Conservation (phyloP, 2,329 filamentous ascomycete genomes). For the Basipetospora chlamydospora region DNA sequence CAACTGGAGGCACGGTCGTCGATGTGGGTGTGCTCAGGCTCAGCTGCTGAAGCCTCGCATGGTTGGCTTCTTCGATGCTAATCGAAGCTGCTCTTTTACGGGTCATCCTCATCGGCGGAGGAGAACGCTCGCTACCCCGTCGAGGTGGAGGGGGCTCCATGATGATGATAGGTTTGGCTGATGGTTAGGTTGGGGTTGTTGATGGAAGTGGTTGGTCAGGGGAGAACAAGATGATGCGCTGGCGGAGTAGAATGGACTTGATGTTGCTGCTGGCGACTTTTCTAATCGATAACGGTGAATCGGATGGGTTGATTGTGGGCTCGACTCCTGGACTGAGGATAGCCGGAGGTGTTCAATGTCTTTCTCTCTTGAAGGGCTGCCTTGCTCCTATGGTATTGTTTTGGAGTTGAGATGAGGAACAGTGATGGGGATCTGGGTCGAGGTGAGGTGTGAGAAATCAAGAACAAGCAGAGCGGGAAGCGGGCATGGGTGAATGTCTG, state of each 20-base stretch:
- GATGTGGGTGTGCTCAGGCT: constrained; percentile 20
- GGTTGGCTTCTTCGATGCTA: constrained; percentile 28
- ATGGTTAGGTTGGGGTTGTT: background rate
- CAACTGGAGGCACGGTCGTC: constrained; percentile 7
- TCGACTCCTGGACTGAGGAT: no score
- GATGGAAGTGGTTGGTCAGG: background rate
- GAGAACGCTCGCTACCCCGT: no score
- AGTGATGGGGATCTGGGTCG: background rate
- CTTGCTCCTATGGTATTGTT: background rate
- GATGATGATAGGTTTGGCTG: no score
- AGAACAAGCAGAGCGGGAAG: background rate
- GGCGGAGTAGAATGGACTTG: background rate
- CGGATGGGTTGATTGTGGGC: no score
- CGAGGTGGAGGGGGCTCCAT: background rate
- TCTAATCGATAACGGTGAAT: no score
- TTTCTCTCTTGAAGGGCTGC: no score
- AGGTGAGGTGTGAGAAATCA: background rate
- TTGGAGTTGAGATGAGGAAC: background rate
- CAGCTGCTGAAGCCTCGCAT: constrained; percentile 18
- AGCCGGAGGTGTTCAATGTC: no score
- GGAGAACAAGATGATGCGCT: no score
- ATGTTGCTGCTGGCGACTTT: no score
- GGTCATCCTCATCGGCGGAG: no score
- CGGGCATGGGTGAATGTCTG: background rate
- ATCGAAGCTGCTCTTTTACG: constrained; percentile 32